phyloP scores from a whole-genome alignment of 345 rosid genomes.

The Citrus glauca region DNA sequence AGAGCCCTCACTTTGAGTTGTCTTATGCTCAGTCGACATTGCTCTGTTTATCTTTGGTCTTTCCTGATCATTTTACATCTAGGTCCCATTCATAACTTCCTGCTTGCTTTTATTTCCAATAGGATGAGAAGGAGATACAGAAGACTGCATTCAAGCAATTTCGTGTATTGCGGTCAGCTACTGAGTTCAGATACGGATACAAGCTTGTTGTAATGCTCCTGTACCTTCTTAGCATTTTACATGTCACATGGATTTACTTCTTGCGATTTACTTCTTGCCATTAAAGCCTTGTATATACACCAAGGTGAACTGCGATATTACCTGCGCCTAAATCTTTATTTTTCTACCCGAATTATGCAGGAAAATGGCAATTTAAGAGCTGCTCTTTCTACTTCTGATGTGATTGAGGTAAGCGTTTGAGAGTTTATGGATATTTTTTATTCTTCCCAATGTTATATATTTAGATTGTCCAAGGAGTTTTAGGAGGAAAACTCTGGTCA shows the following conservation, averaged over 20 bases:
- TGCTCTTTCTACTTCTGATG: constrained; percentile 68
- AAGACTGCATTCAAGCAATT: constrained; percentile 79
- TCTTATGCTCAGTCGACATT: neutral
- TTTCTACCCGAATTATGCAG: constrained; percentile 34
- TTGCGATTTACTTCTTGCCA: neutral
- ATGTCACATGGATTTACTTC: neutral
- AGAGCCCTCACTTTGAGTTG: neutral
- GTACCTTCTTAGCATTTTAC: neutral
- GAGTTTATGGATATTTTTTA: neutral
- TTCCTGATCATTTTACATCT: constrained; percentile 7
- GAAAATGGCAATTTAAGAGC: constrained; percentile 78
- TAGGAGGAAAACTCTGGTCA: neutral
- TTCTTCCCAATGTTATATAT: neutral
- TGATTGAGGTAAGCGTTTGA: constrained; percentile 63
- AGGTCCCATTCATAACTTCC: constrained; percentile 8
- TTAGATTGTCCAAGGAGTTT: neutral
- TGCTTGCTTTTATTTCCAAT: constrained; percentile 8
- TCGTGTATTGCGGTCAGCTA: constrained; percentile 61
- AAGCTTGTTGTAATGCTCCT: constrained; percentile 75
- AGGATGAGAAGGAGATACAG: constrained; percentile 95
- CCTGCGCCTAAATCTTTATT: neutral
- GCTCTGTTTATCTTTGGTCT: neutral
- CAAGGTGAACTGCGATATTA: neutral
- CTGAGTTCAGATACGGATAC: constrained; percentile 94
- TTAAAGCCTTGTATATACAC: neutral